phyloP scores from a whole-genome alignment of 495 filamentous ascomycete genomes.

The Talaromyces ruber region DNA sequence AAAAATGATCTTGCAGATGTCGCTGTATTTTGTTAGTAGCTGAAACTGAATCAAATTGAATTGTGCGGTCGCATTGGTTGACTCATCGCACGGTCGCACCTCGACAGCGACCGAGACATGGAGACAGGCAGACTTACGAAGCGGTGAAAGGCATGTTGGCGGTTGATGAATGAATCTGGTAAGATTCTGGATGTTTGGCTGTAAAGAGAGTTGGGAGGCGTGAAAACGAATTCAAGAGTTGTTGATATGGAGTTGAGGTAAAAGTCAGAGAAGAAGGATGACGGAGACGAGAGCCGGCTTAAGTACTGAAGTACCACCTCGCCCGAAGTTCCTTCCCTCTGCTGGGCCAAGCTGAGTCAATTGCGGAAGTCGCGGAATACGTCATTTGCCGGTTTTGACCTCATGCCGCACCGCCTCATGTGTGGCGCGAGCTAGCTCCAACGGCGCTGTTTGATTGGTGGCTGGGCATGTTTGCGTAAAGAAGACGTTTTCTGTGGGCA shows the following conservation, averaged over 20 bases:
- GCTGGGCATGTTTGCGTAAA: not conserved
- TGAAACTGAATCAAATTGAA: not conserved
- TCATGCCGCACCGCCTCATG: not conserved
- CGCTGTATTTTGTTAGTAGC: slow-evolving; percentile 36
- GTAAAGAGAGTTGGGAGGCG: not conserved
- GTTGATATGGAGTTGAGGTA: not conserved
- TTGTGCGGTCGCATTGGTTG: slow-evolving; percentile 2
- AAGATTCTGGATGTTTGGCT: not conserved
- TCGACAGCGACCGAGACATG: not conserved
- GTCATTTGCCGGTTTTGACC: slow-evolving; percentile 1
- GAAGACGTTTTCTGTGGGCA: not conserved
- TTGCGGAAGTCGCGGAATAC: slow-evolving; percentile 3
- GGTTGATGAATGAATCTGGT: not conserved
- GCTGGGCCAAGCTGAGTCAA: not conserved
- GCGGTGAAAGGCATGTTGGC: slow-evolving; percentile 56
- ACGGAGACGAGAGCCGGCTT: not conserved
- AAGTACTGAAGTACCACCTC: slow-evolving; percentile 1
- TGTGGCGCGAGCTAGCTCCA: slow-evolving; percentile 3
- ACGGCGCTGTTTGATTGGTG: not conserved
- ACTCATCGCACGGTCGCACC: not conserved
- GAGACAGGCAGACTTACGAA: slow-evolving; percentile 37
- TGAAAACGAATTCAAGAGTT: not conserved
- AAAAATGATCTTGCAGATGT: slow-evolving; percentile 88
- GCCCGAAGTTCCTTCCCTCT: not conserved
- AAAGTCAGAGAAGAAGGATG: not conserved